Percentiles rank a stretch among this genome's conserved stretches.
phyloP scores from a whole-genome alignment of 2,329 filamentous ascomycete genomes.

The Talaromyces sp. region DNA sequence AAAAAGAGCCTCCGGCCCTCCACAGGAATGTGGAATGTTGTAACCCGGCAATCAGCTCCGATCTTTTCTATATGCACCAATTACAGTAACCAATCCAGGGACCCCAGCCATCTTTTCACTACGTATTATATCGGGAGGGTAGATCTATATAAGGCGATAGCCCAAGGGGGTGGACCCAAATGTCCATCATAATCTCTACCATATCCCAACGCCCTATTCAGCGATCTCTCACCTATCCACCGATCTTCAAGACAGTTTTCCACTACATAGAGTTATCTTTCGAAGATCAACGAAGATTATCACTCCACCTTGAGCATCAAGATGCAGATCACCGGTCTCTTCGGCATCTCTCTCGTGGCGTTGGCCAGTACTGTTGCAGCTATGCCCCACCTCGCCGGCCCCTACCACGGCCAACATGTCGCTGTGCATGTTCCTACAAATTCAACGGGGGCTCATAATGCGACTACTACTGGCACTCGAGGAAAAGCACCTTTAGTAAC shows the following conservation, averaged over 20 bases:
- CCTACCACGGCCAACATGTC: constrained; percentile 20
- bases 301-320: neutral
- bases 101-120: neutral
- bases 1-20: neutral
- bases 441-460: constrained; percentile 14
- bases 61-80: neutral
- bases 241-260: neutral
- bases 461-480: constrained; percentile 19
- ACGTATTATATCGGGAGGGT: neutral
- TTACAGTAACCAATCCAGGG: neutral
- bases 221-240: neutral
- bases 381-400: constrained; percentile 20
- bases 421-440: constrained; percentile 15
- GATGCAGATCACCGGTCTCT: constrained; percentile 25
- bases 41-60: neutral
- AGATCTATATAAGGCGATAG: constrained; percentile 8
- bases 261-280: neutral
- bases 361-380: constrained; percentile 18
- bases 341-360: constrained; percentile 16
- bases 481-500: constrained; percentile 12
- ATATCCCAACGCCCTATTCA: too few relatives aligned
- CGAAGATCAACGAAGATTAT: neutral
- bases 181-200: neutral
- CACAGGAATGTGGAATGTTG: constrained; percentile 10
- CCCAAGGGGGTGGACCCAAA: neutral